These are phyloP conservation scores for Scutellaria baicalensis DNA, from an alignment of 257 asterid genomes.

Conservation along the genomic window DNA sequence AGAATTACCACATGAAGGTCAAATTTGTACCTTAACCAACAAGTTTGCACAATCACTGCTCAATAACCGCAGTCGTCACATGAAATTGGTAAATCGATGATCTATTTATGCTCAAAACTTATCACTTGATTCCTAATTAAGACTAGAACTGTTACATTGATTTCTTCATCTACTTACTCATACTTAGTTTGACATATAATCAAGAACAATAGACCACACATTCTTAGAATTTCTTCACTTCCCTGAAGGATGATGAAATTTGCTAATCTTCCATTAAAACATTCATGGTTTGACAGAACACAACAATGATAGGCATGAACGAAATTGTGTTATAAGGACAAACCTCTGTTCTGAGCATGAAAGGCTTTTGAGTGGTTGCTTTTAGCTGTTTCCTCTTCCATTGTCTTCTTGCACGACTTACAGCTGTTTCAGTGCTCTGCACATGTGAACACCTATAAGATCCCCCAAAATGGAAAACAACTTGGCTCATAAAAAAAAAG, in stretches of 20 bases:
- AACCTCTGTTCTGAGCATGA: conserved; percentile 87
- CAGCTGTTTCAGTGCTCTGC: conserved; percentile 73
- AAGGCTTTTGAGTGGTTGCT: conserved; percentile 79
- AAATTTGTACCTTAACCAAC: neutral
- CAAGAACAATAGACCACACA: neutral
- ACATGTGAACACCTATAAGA: conserved; percentile 13
- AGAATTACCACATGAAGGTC: neutral
- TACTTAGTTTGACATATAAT: neutral
- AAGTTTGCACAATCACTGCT: neutral
- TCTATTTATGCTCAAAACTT: neutral
- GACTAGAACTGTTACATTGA: neutral
- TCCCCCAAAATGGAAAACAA: neutral
- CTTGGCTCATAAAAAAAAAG: neutral
- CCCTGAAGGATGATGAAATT: neutral
- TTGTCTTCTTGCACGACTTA: conserved; percentile 37
- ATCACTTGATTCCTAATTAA: neutral
- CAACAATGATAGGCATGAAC: neutral
- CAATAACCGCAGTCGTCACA: neutral
- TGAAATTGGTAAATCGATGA: neutral
- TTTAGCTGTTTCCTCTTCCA: conserved; percentile 56
- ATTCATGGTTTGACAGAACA: neutral
- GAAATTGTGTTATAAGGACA: conserved; percentile 8
- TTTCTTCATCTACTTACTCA: neutral
- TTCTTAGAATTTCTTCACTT: neutral
- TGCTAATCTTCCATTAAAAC: neutral